Conservation (phyloP, 345 rosid genomes). For the Populus pruinosa region DNA sequence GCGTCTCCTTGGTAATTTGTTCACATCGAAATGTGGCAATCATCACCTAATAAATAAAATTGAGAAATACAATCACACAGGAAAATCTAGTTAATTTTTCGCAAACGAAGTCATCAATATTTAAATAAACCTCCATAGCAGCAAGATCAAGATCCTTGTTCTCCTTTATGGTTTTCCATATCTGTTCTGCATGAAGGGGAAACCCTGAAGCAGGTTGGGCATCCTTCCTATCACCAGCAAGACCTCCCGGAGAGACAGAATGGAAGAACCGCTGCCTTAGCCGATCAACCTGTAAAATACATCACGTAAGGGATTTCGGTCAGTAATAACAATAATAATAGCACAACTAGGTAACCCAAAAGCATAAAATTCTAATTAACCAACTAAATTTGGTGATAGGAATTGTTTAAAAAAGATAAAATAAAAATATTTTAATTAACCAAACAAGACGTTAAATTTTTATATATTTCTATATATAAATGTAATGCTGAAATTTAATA, state of each 20-base stretch:
- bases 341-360: no score
- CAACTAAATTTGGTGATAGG: no score
- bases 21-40: slow-evolving; percentile 38
- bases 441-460: no score
- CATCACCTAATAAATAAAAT: slow-evolving; percentile 27
- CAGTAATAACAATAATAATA: no score
- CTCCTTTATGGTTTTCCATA: slow-evolving; percentile 35
- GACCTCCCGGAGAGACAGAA: slow-evolving; percentile 38
- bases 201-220: slow-evolving; percentile 37
- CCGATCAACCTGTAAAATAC: slow-evolving; percentile 25
- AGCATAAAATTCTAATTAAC: no score
- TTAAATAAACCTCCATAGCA: slow-evolving; percentile 27
- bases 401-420: no score
- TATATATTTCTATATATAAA: no score
- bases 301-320: no score
- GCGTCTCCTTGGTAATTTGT: slow-evolving; percentile 33
- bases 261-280: slow-evolving; percentile 33
- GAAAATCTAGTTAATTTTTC: background rate
- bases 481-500: no score
- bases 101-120: no score
- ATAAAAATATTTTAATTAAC: no score
- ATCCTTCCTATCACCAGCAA: slow-evolving; percentile 34
- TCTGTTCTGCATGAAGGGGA: slow-evolving; percentile 28
- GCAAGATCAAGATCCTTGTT: slow-evolving; percentile 38
- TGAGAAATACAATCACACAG: background rate